Evolutionary conservation across 2,329 filamentous ascomycete species (phyloP).

Genomic region (Sporothrix schenckii): DNA sequence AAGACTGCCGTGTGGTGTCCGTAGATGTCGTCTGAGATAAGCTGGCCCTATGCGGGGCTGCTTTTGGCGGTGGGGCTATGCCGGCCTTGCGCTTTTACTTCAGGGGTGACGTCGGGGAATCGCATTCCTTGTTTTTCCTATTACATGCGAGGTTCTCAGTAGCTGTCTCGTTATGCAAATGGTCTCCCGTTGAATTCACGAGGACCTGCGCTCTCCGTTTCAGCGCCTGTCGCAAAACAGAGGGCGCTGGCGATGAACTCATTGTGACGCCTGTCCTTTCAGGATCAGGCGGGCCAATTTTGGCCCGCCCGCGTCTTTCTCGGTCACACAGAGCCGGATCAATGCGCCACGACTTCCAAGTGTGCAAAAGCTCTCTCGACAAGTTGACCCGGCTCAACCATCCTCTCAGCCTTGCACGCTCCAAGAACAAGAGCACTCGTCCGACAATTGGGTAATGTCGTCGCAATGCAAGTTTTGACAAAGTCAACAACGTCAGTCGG

Average conservation of each 20-base stretch:
- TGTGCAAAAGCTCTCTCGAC: no score
- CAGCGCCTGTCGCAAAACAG: not conserved
- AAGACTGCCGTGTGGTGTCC: not conserved
- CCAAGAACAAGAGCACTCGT: not conserved
- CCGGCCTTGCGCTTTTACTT: not conserved
- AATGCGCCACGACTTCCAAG: not conserved
- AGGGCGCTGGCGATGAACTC: not conserved
- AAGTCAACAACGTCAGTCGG: not conserved
- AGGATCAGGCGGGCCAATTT: conserved; percentile 19
- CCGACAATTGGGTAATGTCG: not conserved
- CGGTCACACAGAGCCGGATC: not conserved
- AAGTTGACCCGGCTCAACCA: not conserved
- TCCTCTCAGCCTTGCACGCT: conserved; percentile 11
- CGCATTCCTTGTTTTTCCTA: not conserved
- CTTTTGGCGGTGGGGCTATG: not conserved
- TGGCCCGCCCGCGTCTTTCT: conserved; percentile 26
- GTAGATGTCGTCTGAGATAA: conserved; percentile 9
- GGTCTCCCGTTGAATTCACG: not conserved
- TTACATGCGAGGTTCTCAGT: not conserved
- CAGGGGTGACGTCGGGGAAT: not conserved
- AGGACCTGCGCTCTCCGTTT: not conserved
- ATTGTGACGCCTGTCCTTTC: not conserved
- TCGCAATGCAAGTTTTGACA: not conserved
- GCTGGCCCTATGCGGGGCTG: not conserved
- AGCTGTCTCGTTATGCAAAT: not conserved